Conservation (phyloP, 2,329 filamentous ascomycete genomes). For the Cladophialophora immunda region DNA sequence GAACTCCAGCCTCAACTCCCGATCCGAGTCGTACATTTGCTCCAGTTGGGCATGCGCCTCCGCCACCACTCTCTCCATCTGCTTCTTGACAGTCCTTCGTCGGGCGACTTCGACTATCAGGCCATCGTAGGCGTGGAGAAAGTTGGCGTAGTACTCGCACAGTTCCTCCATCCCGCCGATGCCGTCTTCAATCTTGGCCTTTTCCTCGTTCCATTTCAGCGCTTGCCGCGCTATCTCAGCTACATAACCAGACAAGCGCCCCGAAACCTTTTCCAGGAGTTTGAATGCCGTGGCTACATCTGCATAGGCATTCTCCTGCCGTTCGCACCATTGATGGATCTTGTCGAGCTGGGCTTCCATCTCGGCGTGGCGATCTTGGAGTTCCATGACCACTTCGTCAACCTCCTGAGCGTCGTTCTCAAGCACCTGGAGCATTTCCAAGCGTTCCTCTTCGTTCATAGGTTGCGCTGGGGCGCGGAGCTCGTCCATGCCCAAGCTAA, state of each 20-base stretch:
- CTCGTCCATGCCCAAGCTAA: constrained; percentile 50
- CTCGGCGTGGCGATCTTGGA: constrained; percentile 76
- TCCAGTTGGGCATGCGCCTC: constrained; percentile 82
- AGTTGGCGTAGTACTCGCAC: constrained; percentile 84
- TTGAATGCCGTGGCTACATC: constrained; percentile 69
- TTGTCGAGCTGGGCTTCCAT: constrained; percentile 77
- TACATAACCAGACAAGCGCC: constrained; percentile 66
- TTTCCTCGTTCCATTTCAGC: constrained; percentile 75
- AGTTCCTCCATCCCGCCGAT: constrained; percentile 80
- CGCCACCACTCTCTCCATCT: constrained; percentile 76
- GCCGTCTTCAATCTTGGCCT: constrained; percentile 71
- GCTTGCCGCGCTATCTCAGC: constrained; percentile 58
- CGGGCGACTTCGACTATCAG: constrained; percentile 85
- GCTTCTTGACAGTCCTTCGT: constrained; percentile 74
- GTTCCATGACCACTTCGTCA: constrained; percentile 70
- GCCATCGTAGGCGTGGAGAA: constrained; percentile 82
- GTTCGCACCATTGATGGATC: constrained; percentile 70
- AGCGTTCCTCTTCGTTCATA: constrained; percentile 76
- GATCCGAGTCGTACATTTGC: constrained; percentile 76
- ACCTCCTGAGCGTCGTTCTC: constrained; percentile 64
- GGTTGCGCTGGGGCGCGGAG: constrained; percentile 67
- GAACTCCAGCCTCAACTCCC: constrained; percentile 77
- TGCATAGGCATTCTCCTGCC: constrained; percentile 63
- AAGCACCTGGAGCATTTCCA: constrained; percentile 84
- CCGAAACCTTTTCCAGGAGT: constrained; percentile 72